A percentile compares a stretch with the other conserved stretches of the same genome.
phyloP scores from a whole-genome alignment of 2,329 filamentous ascomycete genomes.

The Phyllachora maydis region DNA sequence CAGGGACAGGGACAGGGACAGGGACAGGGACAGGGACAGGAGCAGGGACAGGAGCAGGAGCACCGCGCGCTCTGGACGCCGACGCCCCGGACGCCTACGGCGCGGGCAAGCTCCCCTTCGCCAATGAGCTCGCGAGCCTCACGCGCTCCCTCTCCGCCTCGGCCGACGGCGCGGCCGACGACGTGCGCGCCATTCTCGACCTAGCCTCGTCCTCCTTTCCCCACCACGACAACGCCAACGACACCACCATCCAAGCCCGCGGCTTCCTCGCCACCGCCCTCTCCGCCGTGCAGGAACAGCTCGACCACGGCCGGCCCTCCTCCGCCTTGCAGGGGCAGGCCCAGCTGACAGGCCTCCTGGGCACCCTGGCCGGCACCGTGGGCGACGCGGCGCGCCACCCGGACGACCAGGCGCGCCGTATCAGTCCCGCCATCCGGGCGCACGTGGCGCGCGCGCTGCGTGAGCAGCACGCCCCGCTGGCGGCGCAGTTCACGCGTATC shows the following conservation, averaged over 20 bases:
- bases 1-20: slow-evolving; percentile 4
- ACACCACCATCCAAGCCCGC: slow-evolving; percentile 10
- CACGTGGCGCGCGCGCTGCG: slow-evolving; percentile 17
- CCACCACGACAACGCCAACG: slow-evolving; percentile 6
- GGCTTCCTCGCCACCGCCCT: slow-evolving; percentile 20
- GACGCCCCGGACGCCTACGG: slow-evolving; percentile 18
- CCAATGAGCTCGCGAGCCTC: slow-evolving; percentile 19
- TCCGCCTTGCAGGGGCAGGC: slow-evolving; percentile 11
- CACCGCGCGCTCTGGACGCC: slow-evolving; percentile 10
- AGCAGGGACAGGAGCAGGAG: slow-evolving; percentile 3
- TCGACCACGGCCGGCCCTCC: slow-evolving; percentile 11
- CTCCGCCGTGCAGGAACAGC: slow-evolving; percentile 17
- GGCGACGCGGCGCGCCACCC: slow-evolving; percentile 22
- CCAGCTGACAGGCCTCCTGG: slow-evolving; percentile 20
- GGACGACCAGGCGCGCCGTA: slow-evolving; percentile 21
- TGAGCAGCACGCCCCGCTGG: slow-evolving; percentile 19
- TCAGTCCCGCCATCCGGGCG: slow-evolving; percentile 24
- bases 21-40: slow-evolving; percentile 11
- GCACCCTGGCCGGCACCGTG: slow-evolving; percentile 18
- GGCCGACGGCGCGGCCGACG: slow-evolving; percentile 18
- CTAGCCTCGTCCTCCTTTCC: slow-evolving; percentile 13
- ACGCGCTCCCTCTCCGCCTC: slow-evolving; percentile 18
- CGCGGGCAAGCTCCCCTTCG: slow-evolving; percentile 19
- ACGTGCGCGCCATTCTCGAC: slow-evolving; percentile 20
- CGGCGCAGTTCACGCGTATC: slow-evolving; percentile 22